Conservation (phyloP, 805 yeast genomes). For the baker's yeast (Saccharomyces cerevisiae) region DNA sequence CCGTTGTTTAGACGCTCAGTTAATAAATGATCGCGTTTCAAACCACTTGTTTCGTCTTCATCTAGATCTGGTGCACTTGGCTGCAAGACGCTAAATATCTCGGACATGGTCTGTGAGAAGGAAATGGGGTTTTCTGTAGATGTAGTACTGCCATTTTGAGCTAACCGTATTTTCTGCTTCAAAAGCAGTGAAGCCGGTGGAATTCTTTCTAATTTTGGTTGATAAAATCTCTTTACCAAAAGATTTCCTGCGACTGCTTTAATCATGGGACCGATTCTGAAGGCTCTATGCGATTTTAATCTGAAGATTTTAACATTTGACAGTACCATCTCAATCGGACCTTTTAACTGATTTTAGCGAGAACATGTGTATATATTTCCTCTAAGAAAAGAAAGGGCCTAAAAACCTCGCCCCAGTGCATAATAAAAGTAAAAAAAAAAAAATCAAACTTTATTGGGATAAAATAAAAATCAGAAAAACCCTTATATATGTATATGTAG, state of each 20-base stretch:
- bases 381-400: background rate
- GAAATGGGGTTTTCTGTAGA: background rate
- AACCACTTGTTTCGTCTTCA: conserved; percentile 9
- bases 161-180: conserved; percentile 13
- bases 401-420: background rate
- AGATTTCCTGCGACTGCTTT: background rate
- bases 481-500: background rate
- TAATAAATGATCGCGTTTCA: conserved; percentile 3
- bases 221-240: background rate
- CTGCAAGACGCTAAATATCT: conserved; percentile 9
- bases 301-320: background rate
- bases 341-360: background rate
- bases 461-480: background rate
- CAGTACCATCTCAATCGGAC: background rate
- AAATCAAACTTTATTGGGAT: background rate
- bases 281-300: background rate
- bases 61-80: conserved; percentile 13
- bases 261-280: background rate
- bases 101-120: background rate
- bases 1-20: conserved; percentile 6
- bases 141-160: background rate
- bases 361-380: background rate
- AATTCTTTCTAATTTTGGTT: background rate
- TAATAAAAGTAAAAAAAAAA: background rate
- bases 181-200: conserved; percentile 14